A percentile compares a stretch with the other conserved stretches of the same genome.
Evolutionary conservation across 169 alveolate species (phyloP).

Genomic region (Fabrea salina): DNA sequence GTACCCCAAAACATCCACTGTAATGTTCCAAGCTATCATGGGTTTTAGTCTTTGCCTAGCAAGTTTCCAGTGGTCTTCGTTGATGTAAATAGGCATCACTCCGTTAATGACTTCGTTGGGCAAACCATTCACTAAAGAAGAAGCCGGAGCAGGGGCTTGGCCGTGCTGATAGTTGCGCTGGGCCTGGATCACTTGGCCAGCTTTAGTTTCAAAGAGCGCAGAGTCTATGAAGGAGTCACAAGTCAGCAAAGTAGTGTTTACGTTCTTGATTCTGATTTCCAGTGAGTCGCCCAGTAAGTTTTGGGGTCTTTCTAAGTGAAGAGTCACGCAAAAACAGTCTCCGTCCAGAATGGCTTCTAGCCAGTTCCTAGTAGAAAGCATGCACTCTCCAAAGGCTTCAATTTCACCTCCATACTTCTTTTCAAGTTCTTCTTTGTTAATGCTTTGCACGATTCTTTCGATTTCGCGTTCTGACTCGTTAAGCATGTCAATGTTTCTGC

Average conservation of each 20-base stretch:
- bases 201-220: slow-evolving; percentile 28
- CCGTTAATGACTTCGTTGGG: slow-evolving; percentile 27
- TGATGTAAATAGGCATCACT: slow-evolving; percentile 25
- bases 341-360: slow-evolving; percentile 24
- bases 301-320: slow-evolving; percentile 25
- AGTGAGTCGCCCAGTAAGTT: slow-evolving; percentile 22
- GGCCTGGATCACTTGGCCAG: slow-evolving; percentile 22
- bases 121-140: slow-evolving; percentile 1
- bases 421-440: slow-evolving; percentile 23
- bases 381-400: slow-evolving; percentile 17
- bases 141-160: not conserved
- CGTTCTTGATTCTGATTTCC: slow-evolving; percentile 16
- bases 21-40: slow-evolving; percentile 30
- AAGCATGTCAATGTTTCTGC: slow-evolving; percentile 4
- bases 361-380: slow-evolving; percentile 26
- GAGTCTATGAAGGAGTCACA: slow-evolving; percentile 30
- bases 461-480: slow-evolving; percentile 25
- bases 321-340: slow-evolving; percentile 24
- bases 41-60: slow-evolving; percentile 5
- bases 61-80: slow-evolving; percentile 29
- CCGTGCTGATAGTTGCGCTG: slow-evolving; percentile 21
- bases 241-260: slow-evolving; percentile 12
- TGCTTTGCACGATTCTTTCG: slow-evolving; percentile 6
- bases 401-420: not conserved
- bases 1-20: slow-evolving; percentile 28